Evolutionary conservation across 179 eudicot species (phyloP).

Genomic region (Kewa caespitosa): DNA sequence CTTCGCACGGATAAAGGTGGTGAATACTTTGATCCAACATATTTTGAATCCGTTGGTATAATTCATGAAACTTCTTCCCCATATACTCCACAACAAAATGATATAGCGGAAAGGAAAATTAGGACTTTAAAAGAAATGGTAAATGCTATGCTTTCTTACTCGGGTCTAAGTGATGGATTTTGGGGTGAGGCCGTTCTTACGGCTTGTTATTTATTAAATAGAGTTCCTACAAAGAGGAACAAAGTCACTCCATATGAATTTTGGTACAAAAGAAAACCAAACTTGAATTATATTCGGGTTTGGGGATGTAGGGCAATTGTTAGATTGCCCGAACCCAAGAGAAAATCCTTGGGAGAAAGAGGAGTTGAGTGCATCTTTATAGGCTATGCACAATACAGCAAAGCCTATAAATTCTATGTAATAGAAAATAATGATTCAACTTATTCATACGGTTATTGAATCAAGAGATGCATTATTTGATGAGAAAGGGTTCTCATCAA

Average conservation of each 20-base stretch:
- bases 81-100: not conserved
- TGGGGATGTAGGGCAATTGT: conserved; percentile 6
- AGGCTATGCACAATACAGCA: not conserved
- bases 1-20: not conserved
- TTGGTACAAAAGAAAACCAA: not conserved
- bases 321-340: not conserved
- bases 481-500: not conserved
- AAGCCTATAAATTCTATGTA: not conserved
- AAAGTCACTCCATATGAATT: not conserved
- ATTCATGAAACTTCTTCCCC: not conserved
- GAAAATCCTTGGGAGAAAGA: not conserved
- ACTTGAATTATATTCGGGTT: not conserved
- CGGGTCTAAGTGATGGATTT: not conserved
- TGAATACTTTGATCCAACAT: not conserved
- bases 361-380: not conserved
- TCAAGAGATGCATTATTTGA: conserved; percentile 6
- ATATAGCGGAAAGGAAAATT: not conserved
- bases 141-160: not conserved
- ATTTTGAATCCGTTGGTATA: not conserved
- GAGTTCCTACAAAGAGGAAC: not conserved
- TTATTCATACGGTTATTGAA: not conserved
- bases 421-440: not conserved
- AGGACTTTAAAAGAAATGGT: not conserved
- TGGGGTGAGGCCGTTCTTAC: not conserved
- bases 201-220: not conserved